These are phyloP conservation scores for Backusella mclennaniae DNA, from an alignment of 192 early-diverging fungal species.

Conservation along the genomic window DNA sequence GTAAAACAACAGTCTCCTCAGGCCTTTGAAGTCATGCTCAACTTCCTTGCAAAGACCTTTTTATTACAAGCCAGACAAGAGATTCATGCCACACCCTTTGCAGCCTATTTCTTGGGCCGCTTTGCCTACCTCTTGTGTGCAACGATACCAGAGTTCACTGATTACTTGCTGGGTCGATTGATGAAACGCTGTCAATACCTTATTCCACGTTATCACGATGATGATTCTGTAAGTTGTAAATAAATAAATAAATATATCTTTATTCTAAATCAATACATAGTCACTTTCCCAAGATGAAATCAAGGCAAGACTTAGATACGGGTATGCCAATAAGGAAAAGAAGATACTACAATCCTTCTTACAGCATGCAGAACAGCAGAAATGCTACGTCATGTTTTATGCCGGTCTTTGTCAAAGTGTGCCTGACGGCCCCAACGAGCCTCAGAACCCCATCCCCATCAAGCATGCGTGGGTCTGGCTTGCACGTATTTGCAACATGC, in stretches of 20 bases:
- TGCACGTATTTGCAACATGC: constrained; percentile 64
- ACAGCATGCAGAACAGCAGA: constrained; percentile 64
- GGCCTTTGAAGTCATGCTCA: constrained; percentile 46
- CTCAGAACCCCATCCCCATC: constrained; percentile 49
- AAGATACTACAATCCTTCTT: constrained; percentile 53
- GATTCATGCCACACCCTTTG: constrained; percentile 51
- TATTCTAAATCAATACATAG: constrained; percentile 33
- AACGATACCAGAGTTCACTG: constrained; percentile 54
- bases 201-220: constrained; percentile 59
- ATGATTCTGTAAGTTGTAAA: constrained; percentile 41
- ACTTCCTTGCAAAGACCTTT: constrained; percentile 48
- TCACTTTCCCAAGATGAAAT: constrained; percentile 36
- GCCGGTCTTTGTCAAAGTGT: constrained; percentile 63
- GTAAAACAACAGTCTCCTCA: constrained; percentile 17
- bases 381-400: constrained; percentile 67
- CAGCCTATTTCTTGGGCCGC: constrained; percentile 67
- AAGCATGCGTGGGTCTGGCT: constrained; percentile 73
- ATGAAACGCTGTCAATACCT: constrained; percentile 69
- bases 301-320: constrained; percentile 38
- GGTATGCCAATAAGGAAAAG: constrained; percentile 26
- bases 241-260: too few species aligned
- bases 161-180: constrained; percentile 62
- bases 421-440: constrained; percentile 28
- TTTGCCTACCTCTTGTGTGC: constrained; percentile 57
- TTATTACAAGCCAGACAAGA: constrained; percentile 74